Evolutionary conservation across 192 early-diverging fungal genomes (phyloP).

Genomic region (Linnemannia elongata): DNA sequence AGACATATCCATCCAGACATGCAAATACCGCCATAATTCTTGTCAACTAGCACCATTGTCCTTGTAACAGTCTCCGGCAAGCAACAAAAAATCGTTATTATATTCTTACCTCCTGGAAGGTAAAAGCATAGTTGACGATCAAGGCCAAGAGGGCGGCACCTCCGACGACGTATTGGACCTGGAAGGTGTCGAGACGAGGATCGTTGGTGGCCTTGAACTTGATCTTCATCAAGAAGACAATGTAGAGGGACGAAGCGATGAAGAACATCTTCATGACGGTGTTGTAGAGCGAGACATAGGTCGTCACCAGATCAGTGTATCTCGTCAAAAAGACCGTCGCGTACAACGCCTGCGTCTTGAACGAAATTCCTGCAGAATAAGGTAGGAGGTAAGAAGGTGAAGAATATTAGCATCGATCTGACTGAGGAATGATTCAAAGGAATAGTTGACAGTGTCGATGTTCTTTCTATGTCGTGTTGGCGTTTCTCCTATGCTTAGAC

Average conservation of each 20-base stretch:
- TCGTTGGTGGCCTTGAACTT: slow-evolving; percentile 94
- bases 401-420: background rate
- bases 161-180: slow-evolving; percentile 87
- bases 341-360: slow-evolving; percentile 96
- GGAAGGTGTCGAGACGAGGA: slow-evolving; percentile 90
- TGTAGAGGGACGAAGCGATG: slow-evolving; percentile 86
- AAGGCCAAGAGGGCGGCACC: slow-evolving; percentile 78
- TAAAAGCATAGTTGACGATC: slow-evolving; percentile 80
- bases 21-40: background rate
- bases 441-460: too few relatives aligned
- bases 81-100: background rate
- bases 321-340: slow-evolving; percentile 93
- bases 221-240: slow-evolving; percentile 90
- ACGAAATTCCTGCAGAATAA: slow-evolving; percentile 85
- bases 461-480: too few relatives aligned
- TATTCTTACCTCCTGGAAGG: slow-evolving; percentile 73
- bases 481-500: too few relatives aligned
- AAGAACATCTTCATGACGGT: slow-evolving; percentile 97
- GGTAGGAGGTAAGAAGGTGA: background rate
- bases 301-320: slow-evolving; percentile 90
- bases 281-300: slow-evolving; percentile 91
- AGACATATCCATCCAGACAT: background rate
- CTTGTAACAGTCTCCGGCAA: background rate
- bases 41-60: background rate
- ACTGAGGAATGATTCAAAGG: background rate